These are phyloP conservation scores for Boletus rubroflammeus DNA, from an alignment of 768 basidiomycete genomes.

Conservation along the genomic window DNA sequence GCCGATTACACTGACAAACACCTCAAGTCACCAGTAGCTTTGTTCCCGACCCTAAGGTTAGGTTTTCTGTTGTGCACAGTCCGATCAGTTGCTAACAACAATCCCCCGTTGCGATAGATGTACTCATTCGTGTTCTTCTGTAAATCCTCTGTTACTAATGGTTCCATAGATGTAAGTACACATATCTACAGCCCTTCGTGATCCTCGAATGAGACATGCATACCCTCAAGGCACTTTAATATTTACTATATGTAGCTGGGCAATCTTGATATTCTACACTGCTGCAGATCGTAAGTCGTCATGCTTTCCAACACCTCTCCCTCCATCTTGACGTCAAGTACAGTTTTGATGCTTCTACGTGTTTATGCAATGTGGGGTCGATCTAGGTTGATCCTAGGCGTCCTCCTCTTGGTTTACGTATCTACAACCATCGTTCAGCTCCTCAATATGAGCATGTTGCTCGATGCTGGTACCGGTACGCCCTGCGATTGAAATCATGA, in stretches of 20 bases:
- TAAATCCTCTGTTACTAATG: background rate
- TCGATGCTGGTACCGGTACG: background rate
- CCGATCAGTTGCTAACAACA: background rate
- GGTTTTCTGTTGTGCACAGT: background rate
- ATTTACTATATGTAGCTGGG: background rate
- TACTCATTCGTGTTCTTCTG: background rate
- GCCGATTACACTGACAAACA: background rate
- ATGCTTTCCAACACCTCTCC: background rate
- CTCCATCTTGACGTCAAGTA: background rate
- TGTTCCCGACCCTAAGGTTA: background rate
- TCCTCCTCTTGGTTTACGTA: slow-evolving; percentile 2
- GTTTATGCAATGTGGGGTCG: slow-evolving; percentile 1
- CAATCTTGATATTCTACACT: background rate
- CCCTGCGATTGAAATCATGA: background rate
- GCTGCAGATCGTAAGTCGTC: slow-evolving; percentile 2
- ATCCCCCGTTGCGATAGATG: background rate
- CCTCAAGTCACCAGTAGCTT: background rate
- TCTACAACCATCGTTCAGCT: background rate
- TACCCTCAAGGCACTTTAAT: background rate
- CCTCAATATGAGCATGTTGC: background rate
- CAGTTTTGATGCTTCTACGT: background rate
- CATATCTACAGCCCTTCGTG: too few relatives aligned
- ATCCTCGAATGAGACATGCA: background rate
- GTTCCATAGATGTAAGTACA: background rate
- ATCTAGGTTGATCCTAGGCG: background rate